Evolutionary conservation across 352 stramenopile species (phyloP).

Genomic region (Aphanomyces euteiches): DNA sequence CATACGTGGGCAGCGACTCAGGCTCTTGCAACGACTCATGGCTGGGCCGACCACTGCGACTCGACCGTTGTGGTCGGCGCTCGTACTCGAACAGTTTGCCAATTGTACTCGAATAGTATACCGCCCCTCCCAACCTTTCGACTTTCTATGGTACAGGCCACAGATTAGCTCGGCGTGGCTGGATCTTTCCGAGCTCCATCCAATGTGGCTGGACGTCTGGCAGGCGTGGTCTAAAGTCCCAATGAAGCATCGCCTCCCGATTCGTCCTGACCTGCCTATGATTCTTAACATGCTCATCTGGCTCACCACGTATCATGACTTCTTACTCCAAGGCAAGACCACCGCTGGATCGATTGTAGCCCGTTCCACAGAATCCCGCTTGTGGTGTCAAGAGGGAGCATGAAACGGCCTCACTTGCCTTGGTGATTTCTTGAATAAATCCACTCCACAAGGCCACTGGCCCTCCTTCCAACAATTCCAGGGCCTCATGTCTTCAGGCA

Average conservation of each 20-base stretch:
- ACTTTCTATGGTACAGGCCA: neutral
- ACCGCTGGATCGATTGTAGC: neutral
- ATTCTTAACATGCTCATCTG: neutral
- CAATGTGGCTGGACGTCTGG: conserved; percentile 3
- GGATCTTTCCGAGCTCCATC: neutral
- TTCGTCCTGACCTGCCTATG: neutral
- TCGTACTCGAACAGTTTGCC: too few species aligned
- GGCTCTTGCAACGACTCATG: too few species aligned
- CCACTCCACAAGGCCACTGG: neutral
- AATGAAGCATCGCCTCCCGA: neutral
- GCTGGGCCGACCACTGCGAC: too few species aligned
- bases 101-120: neutral
- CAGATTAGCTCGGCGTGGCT: neutral
- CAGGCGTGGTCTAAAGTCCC: neutral
- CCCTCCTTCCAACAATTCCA: neutral
- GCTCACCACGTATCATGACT: neutral
- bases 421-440: neutral
- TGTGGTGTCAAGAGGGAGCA: neutral
- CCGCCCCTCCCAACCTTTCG: neutral
- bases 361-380: neutral
- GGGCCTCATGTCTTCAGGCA: neutral
- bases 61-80: too few species aligned
- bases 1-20: too few species aligned
- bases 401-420: neutral
- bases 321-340: neutral